Percentiles rank a stretch among this genome's conserved stretches.
Evolutionary conservation across 192 early-diverging fungal species (phyloP).

Genomic region (Linnemannia exigua): DNA sequence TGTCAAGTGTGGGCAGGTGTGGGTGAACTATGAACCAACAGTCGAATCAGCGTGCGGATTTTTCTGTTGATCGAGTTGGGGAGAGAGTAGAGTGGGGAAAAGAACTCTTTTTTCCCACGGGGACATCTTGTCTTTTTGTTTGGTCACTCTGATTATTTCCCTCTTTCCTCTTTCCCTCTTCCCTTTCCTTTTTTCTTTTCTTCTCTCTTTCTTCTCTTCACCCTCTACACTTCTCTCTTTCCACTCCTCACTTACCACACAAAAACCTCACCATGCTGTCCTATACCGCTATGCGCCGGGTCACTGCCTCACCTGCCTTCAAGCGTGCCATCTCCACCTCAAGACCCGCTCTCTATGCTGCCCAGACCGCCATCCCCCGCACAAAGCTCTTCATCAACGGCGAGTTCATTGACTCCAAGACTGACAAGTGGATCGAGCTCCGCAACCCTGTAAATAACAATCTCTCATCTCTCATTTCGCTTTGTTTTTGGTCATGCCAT

Average conservation of each 20-base stretch:
- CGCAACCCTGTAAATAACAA: conserved; percentile 83
- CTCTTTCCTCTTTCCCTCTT: background rate
- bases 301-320: conserved; percentile 45
- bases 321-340: conserved; percentile 54
- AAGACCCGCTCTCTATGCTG: conserved; percentile 40
- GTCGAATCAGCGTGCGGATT: background rate
- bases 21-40: no score
- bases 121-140: background rate
- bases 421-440: conserved; percentile 89
- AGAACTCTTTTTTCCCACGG: conserved; percentile 16
- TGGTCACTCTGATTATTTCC: background rate
- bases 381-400: conserved; percentile 87
- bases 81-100: background rate
- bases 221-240: background rate
- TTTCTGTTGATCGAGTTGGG: background rate
- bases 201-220: background rate
- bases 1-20: background rate
- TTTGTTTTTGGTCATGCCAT: background rate
- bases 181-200: conserved; percentile 2
- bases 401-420: conserved; percentile 90
- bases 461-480: background rate
- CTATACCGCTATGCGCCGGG: conserved; percentile 50
- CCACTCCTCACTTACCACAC: background rate
- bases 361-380: conserved; percentile 44
- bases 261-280: conserved; percentile 37